Evolutionary conservation across 208 protist species (phyloP), one percentile per base, ranked within the genome.

Genomic region (Jaenimonas drosophilae): DNA sequence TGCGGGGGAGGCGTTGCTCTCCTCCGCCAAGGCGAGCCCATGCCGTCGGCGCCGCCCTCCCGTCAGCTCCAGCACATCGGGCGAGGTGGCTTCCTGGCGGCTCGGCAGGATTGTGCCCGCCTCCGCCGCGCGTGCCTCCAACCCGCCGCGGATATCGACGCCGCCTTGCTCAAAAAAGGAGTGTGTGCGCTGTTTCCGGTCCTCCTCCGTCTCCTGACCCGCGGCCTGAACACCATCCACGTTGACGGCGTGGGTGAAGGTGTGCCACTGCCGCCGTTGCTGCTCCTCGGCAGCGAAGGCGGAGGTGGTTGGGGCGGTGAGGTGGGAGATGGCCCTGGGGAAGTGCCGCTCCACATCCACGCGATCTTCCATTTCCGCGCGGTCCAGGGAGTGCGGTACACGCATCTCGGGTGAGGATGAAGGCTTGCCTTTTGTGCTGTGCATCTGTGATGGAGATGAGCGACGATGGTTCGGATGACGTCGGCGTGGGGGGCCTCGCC

Each of bases 91-190:
- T 39, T 83, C 70, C 23, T 20, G 24, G 6, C 30, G 49, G 14
- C 31, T 56, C 29, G 28, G 58, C 23, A 46, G 51, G 11, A 16
- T 47, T 4, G 27, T 43, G 17, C 38, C 30, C 0, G 16, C 19
- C 1, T 5, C 16, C 3, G 21, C 50, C 20, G 56, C 48, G 38
- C 54, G 49, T 23, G 68, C 32, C 17, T 29, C 40, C 31, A 70
- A 39, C 2, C 54, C 54, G 9, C 67, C 53, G 24, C 76, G 76
- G 29, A 92, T 87, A 49, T 88, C 76, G 12, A 92, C 20, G 29
- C 84, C 56, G 11, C 71, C 79, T 30, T 92, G 61, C 48, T 87
- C 73, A 39, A 92, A 92, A 46, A 89, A 85, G 21, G 78, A 87
- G 12, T 27, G 43, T 9, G 16, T 30, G 16, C 49, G 41, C 19